These are phyloP conservation scores for Grosmannia huntii DNA, from an alignment of 2,329 filamentous ascomycete species.

Conservation along the genomic window DNA sequence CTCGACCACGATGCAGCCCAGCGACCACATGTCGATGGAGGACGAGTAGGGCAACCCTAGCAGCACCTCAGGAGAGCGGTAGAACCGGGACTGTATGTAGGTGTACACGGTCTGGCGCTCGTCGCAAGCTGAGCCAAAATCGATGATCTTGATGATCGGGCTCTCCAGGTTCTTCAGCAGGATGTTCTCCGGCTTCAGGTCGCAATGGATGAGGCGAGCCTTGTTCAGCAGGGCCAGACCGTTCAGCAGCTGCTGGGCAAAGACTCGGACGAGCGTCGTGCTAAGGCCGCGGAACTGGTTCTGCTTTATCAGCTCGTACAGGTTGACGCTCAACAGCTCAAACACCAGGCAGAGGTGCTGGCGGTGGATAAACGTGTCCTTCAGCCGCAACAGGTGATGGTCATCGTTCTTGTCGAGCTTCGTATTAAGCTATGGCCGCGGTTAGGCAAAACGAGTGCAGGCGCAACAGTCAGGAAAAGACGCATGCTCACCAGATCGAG, in stretches of 20 bases:
- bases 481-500: constrained; percentile 62
- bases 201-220: constrained; percentile 92
- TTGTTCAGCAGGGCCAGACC: constrained; percentile 88
- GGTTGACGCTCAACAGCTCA: constrained; percentile 88
- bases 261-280: constrained; percentile 91
- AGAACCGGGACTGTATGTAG: constrained; percentile 97
- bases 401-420: constrained; percentile 99
- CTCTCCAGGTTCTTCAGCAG: constrained; percentile 95
- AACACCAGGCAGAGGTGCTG: constrained; percentile 96
- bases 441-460: background rate
- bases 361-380: constrained; percentile 95
- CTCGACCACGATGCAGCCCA: constrained; percentile 96
- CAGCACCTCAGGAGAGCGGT: constrained; percentile 89
- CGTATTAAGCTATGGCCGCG: constrained; percentile 64
- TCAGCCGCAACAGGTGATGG: constrained; percentile 84
- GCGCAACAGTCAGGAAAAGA: background rate
- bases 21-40: constrained; percentile 98
- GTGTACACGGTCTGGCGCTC: constrained; percentile 98
- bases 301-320: constrained; percentile 98
- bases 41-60: constrained; percentile 95
- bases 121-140: constrained; percentile 96
- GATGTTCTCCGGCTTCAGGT: constrained; percentile 97
- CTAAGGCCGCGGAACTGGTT: constrained; percentile 97
- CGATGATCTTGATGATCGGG: constrained; percentile 99
- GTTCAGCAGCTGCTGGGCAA: constrained; percentile 91